Evolutionary conservation across 257 asterid species (phyloP), one percentile per base, ranked within the genome.

Genomic region (Osmanthus fragrans): DNA sequence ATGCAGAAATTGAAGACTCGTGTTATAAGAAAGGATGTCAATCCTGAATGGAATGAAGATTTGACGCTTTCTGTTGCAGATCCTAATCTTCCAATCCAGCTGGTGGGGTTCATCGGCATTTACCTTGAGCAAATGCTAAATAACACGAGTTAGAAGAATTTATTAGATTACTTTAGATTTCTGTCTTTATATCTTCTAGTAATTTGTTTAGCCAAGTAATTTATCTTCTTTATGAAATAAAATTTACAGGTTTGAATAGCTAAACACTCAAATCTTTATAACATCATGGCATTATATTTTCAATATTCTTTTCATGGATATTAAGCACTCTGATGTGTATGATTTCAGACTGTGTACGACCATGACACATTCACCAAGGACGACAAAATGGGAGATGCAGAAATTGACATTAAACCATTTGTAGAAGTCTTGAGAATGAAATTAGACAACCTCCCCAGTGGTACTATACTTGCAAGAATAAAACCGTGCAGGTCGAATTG

Each of bases 321-420:
- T 0, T 15, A 5, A 13, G 71, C 37, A 67, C 40, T 36, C 9
- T 18, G 25, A 72, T 13, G 33, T 27, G 5, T 37, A 32, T 42
- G 49, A n/a, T 77, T 85, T 32, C 83, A 87, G 91, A 83, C 80
- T 0, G 89, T 87, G 3, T 87, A 85, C 71, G 91, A 87, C 71
- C 87, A 85, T 6, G 91, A 87, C 75, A 77, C 81, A 12, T 87
- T 87, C 85, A 85, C 76, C 80, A 77, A 37, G 81, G 89, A 87
- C 56, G 91, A 87, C 75, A 85, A 81, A 70, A 87, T 87, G 89
- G 91, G 91, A 79, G 89, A 87, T 3, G 87, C 91, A 65, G 83
- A 85, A 45, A 76, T 87, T 30, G 82, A 85, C 79, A 83, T 87
- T 69, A 87, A 37, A n/a, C 25, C 84, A 32, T 87, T 79, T 64